Evolutionary conservation across 768 basidiomycete species (phyloP), one percentile per base, ranked within the genome.

Genomic region (Aureoboletus auriporus): DNA sequence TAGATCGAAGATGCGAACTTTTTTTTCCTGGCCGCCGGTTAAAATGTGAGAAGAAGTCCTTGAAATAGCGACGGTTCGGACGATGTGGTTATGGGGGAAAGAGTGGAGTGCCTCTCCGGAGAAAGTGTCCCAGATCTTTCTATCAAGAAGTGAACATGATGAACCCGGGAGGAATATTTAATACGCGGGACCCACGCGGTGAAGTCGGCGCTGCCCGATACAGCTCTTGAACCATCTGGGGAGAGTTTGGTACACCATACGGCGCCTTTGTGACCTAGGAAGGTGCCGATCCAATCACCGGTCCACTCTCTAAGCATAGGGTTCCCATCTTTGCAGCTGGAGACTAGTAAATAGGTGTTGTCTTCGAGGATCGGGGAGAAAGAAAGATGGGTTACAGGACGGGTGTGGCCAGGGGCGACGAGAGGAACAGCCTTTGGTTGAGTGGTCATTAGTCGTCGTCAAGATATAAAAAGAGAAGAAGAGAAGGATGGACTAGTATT

Each of bases 11-110:
- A 98, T 83, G 55, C 96, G 80, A 43, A 95, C 88, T 71, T 92
- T 95, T 78, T 97, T 98, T 69, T 98, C 96, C 71, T 97, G 89
- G 1, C 95, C 95, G 44, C 94, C 95, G 17, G 89, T 91, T 50
- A 95, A 75, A 50, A 94, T 76, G 66, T 82, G 85, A 5, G 77
- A 73, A 17, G 78, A 69, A 42, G 71, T 70, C 6, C 89, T 84
- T 27, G 91, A 90, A 56, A 96, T 70, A 17, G 93, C 93, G 46
- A 97, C 91, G 40, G 86, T 93, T 57, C 94, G 89, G 60, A 99
- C 96, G 64, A 99, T 99, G 71, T 98, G 96, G 62, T 93, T 89
- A 69, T 99, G 96, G 11, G 93, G 86, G 64, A 98, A 95, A n/a
- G 95, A 96, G 59, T 96, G 90, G 34, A 98, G 74, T 28, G 76